These are phyloP conservation scores for Biancaea sappan DNA, from an alignment of 306 rosid genomes.

Conservation along the genomic window DNA sequence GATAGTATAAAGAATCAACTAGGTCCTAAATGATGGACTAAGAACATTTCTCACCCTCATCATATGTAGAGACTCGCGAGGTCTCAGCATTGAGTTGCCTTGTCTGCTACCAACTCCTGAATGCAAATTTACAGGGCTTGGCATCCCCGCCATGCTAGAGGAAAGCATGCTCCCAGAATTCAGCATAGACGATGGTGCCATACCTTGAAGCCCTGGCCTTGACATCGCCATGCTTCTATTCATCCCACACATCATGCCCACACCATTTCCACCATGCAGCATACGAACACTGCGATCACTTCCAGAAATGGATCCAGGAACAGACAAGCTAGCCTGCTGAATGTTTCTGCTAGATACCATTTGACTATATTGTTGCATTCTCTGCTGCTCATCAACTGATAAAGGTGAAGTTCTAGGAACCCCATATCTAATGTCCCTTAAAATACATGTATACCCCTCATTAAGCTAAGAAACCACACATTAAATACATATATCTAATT, in stretches of 20 bases:
- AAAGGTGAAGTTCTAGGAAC: slow-evolving; percentile 68
- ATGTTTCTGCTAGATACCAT: slow-evolving; percentile 71
- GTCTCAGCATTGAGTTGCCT: slow-evolving; percentile 77
- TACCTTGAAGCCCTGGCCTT: slow-evolving; percentile 90
- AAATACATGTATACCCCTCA: slow-evolving; percentile 3
- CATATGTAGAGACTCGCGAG: slow-evolving; percentile 77
- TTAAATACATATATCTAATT: background rate
- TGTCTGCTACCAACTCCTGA: slow-evolving; percentile 81
- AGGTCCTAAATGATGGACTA: slow-evolving; percentile 15
- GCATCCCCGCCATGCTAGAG: slow-evolving; percentile 78
- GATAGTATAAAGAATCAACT: background rate
- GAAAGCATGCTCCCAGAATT: slow-evolving; percentile 80
- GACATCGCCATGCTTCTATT: slow-evolving; percentile 71
- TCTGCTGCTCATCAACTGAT: slow-evolving; percentile 93
- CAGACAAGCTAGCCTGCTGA: slow-evolving; percentile 70
- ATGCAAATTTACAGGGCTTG: slow-evolving; percentile 81
- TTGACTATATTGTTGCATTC: slow-evolving; percentile 83
- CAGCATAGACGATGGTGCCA: slow-evolving; percentile 71
- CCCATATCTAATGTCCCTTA: slow-evolving; percentile 78
- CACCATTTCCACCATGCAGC: slow-evolving; percentile 80
- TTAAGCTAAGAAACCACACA: background rate
- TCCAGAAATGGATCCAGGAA: slow-evolving; percentile 74
- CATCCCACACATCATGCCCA: slow-evolving; percentile 85
- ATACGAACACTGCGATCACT: slow-evolving; percentile 86
- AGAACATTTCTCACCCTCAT: slow-evolving; percentile 74